Evolutionary conservation across 139 green algal species (phyloP).

Genomic region (Raphidocelis subcapitata): DNA sequence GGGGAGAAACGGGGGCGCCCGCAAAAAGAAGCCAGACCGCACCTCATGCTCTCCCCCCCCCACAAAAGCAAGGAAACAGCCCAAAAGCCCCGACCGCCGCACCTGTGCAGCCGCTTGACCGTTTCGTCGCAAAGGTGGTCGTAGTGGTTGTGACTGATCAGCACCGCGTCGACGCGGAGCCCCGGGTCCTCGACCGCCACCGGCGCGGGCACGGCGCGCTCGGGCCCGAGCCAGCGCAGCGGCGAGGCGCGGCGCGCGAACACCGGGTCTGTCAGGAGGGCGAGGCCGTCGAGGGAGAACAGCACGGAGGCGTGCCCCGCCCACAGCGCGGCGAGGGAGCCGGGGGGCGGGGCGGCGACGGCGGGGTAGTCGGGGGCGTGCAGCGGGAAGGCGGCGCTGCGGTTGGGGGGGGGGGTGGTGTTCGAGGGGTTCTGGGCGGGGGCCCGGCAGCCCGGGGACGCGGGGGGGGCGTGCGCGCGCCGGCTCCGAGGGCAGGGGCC

Average conservation of each 20-base stretch:
- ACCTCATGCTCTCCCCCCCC: no score
- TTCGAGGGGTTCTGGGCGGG: no score
- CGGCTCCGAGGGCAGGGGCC: no score
- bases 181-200: slow-evolving; percentile 12
- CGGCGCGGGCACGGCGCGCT: slow-evolving; percentile 37
- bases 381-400: slow-evolving; percentile 22
- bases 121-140: slow-evolving; percentile 68
- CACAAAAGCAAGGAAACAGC: no score
- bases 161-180: slow-evolving; percentile 70
- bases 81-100: no score
- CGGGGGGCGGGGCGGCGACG: background rate
- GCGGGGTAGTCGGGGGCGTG: slow-evolving; percentile 9
- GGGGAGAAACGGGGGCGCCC: no score
- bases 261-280: slow-evolving; percentile 77
- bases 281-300: slow-evolving; percentile 64
- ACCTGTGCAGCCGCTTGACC: slow-evolving; percentile 48
- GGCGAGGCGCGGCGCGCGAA: slow-evolving; percentile 58
- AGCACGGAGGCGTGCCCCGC: slow-evolving; percentile 71
- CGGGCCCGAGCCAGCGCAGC: slow-evolving; percentile 48
- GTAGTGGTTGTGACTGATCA: slow-evolving; percentile 81
- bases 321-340: slow-evolving; percentile 27
- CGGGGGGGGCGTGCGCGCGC: no score
- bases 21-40: no score
- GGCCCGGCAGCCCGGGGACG: no score
- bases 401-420: background rate